Base-by-base conservation (phyloP, 1,284 basidiomycete genomes). In the Cerioporus squamosus region DNA sequence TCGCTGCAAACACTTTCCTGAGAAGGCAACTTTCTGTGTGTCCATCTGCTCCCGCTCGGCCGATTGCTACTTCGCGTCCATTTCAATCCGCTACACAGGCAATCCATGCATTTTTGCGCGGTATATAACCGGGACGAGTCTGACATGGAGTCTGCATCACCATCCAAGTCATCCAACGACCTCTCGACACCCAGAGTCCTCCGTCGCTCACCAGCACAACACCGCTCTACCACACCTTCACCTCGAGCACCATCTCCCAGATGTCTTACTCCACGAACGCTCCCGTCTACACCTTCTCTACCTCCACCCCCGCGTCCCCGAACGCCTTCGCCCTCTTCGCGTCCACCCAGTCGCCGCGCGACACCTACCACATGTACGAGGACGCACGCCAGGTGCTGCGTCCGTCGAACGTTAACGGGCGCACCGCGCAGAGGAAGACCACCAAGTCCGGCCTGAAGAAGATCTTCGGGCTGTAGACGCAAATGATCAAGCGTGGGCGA, bases 301-400 rank as follows among this genome's bases (percentile, higher is more conserved):
- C 67, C 44, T 20, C 64, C 45, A 42, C 61, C 33, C 55, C 64
- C 31, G 46, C 64, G 23, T 57, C 65, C 14, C 64, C 65, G n/a
- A 64, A 68, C 53, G 68, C 67, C 2, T 70, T 71, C 59, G 54
- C 53, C 44, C 60, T 71, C 39, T 70, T 69, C 63, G 20, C 62
- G 3, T 45, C 62, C 43, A 56, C 66, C 15, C 66, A 69, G 44
- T 67, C 68, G 10, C 70, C 68, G 0, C 66, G 70, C 47, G 69
- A 70, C 43, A 63, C 66, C 38, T 66, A 71, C 52, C 53, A 60
- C 51, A 60, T 68, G 59, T 68, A 66, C 55, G 70, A 69, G 47
- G 70, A 70, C 31, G 62, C 67, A n/a, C 60, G 63, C 39, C 54
- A 59, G 44, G 64, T 51, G 62, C 46, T 61, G 60, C 60, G 47